Base-by-base conservation (phyloP, 2,329 filamentous ascomycete species). In the Aspergillus sp. region DNA sequence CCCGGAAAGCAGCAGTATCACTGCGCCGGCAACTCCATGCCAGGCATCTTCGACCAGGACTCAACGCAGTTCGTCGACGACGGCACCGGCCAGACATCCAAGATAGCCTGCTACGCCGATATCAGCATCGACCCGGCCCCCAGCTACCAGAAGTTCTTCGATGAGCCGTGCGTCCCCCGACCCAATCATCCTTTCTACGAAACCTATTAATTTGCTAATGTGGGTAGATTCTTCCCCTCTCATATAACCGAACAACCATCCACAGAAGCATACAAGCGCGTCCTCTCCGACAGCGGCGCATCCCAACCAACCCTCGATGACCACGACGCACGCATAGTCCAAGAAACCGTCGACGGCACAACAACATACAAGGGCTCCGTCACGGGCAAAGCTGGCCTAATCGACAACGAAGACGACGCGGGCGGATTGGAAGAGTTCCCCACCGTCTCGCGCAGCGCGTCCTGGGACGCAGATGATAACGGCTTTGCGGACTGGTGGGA, bases 401-500 rank as follows among this genome's bases (percentile, higher is more conserved):
- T 60, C 9, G 58, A 60, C 41, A 57, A 57, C 15, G 58, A 60
- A 19, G 54, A 33, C 3, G 58, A 60, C 15, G 50, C 25, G 2
- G 58, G 58, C n/a, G 58, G 58, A 2, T 21, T 60, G 3, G 58
- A 57, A 15, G 50, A 60, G 2, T 55, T 54, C 19, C 51, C 58
- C 1, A 57, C 45, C 1, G 31, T 49, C 3, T 40, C 58, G 17
- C 52, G 58, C 15, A 37, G 45, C 33, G 37, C 31, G 2, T 52
- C 11, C 33, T 60, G 58, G 58, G 58, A 60, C 17, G 23, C 55
- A 4, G 45, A 60, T 14, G 25, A 52, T 15, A 46, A 60, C 15
- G 58, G 58, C 2, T 52, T 60, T 11, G 49, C 55, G 11, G 58
- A 60, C 33, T 60, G 58, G 58, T 60, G 58, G 58, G 58, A 60